Evolutionary conservation across 2,329 filamentous ascomycete genomes (phyloP).

Genomic region (Fusarium liriodendri): DNA sequence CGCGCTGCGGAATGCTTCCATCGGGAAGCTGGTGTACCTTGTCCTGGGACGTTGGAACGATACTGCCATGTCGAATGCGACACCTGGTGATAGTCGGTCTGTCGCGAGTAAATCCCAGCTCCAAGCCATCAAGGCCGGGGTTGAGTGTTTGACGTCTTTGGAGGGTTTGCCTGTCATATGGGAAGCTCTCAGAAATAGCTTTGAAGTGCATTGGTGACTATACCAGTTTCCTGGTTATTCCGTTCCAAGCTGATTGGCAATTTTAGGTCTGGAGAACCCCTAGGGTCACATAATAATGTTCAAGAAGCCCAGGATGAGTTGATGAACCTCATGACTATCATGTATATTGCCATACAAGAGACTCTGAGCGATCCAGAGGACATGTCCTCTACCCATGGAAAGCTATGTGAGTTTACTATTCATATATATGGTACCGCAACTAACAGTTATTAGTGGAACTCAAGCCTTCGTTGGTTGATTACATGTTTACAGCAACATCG

Average conservation of each 20-base stretch:
- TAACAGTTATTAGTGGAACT: conserved; percentile 60
- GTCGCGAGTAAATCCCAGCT: conserved; percentile 68
- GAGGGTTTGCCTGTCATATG: conserved; percentile 64
- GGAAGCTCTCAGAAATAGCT: conserved; percentile 60
- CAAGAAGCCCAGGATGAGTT: conserved; percentile 69
- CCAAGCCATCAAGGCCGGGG: conserved; percentile 67
- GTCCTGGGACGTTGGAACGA: conserved; percentile 77
- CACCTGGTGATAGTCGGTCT: conserved; percentile 56
- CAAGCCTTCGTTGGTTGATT: conserved; percentile 76
- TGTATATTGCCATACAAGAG: conserved; percentile 70
- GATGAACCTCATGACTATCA: conserved; percentile 71
- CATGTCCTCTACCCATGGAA: conserved; percentile 58
- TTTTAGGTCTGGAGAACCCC: conserved; percentile 58
- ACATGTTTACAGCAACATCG: conserved; percentile 76
- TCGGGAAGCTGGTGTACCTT: conserved; percentile 70
- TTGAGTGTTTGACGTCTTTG: conserved; percentile 62
- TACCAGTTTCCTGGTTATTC: background rate
- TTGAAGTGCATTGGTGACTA: conserved; percentile 65
- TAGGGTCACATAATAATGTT: conserved; percentile 53
- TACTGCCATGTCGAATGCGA: conserved; percentile 66
- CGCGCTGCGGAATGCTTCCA: conserved; percentile 61
- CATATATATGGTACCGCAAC: background rate
- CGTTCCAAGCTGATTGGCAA: conserved; percentile 42
- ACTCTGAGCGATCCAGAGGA: conserved; percentile 63
- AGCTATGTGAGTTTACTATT: conserved; percentile 60